These are phyloP conservation scores for Geotrichum bryndzae DNA, from an alignment of 1,139 yeast genomes.

Conservation along the genomic window DNA sequence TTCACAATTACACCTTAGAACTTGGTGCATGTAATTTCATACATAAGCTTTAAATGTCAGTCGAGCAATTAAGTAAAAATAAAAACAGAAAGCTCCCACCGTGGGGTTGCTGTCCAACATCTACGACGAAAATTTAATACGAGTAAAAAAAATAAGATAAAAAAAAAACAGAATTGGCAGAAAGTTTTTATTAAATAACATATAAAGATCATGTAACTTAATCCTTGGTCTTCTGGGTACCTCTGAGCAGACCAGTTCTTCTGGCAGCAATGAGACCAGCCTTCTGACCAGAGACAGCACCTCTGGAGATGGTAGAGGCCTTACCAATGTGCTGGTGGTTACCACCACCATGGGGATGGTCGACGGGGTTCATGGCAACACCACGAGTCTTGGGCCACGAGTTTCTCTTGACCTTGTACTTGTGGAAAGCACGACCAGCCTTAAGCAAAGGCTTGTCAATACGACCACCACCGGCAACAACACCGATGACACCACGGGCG, in stretches of 20 bases:
- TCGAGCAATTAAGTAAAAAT: too few relatives aligned
- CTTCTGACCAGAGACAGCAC: conserved; percentile 99
- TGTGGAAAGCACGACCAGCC: conserved; percentile 99
- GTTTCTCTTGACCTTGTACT: conserved; percentile 98
- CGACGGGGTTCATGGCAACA: conserved; percentile 99
- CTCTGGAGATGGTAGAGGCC: conserved; percentile 99
- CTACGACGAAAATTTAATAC: background rate
- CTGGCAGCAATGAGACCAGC: conserved; percentile 99
- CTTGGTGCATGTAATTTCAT: too few relatives aligned
- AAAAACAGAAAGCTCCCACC: too few relatives aligned
- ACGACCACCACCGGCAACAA: conserved; percentile 99
- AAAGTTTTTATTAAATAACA: background rate
- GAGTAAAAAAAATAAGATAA: background rate
- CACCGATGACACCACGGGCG: conserved; percentile 99
- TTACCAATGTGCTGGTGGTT: conserved; percentile 99
- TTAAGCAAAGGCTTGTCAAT: conserved; percentile 97
- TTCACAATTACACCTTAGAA: too few relatives aligned
- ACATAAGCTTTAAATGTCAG: too few relatives aligned
- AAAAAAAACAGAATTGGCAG: background rate
- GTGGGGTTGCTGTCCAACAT: too few relatives aligned
- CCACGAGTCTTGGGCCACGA: conserved; percentile 99
- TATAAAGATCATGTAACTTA: conserved; percentile 32
- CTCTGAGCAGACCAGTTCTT: conserved; percentile 99
- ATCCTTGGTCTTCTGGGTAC: conserved; percentile 97
- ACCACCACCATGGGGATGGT: conserved; percentile 99